phyloP scores from a whole-genome alignment of 1,284 basidiomycete genomes.

The Rhizoctonia solani region DNA sequence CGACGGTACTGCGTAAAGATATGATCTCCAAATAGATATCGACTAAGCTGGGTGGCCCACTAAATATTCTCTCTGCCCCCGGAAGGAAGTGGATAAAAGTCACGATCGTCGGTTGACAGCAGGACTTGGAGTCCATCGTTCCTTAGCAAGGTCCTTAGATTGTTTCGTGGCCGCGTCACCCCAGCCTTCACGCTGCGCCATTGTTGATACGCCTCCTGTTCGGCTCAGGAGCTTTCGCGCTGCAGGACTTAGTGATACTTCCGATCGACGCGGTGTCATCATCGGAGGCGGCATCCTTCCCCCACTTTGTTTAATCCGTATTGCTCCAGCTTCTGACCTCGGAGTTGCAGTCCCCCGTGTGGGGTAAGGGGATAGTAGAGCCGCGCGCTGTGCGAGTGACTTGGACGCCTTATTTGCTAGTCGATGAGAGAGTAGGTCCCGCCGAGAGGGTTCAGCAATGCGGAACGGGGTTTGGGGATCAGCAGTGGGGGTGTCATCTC shows the following conservation, averaged over 20 bases:
- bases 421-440: conserved; percentile 37
- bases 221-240: conserved; percentile 37
- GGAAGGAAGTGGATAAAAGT: too few relatives aligned
- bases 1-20: too few relatives aligned
- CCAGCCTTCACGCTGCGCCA: conserved; percentile 28
- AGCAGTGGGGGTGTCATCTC: conserved; percentile 13
- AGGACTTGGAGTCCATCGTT: conserved; percentile 29
- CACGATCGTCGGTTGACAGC: conserved; percentile 3
- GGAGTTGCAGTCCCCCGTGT: conserved; percentile 26
- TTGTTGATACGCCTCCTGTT: conserved; percentile 35
- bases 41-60: background rate
- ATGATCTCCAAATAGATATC: too few relatives aligned
- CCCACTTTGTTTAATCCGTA: conserved; percentile 19
- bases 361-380: conserved; percentile 29
- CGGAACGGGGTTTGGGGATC: conserved; percentile 35
- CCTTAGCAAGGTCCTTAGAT: conserved; percentile 19
- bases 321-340: conserved; percentile 5
- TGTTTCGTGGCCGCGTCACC: conserved; percentile 25
- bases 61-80: background rate
- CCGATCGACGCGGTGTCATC: conserved; percentile 34
- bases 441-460: conserved; percentile 36
- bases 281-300: conserved; percentile 35
- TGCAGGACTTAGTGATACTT: conserved; percentile 38
- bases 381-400: conserved; percentile 36
- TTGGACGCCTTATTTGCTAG: conserved; percentile 37